Percentiles rank a stretch among this genome's conserved stretches.
Evolutionary conservation across 306 rosid species (phyloP).

Genomic region (Quercus dentata): DNA sequence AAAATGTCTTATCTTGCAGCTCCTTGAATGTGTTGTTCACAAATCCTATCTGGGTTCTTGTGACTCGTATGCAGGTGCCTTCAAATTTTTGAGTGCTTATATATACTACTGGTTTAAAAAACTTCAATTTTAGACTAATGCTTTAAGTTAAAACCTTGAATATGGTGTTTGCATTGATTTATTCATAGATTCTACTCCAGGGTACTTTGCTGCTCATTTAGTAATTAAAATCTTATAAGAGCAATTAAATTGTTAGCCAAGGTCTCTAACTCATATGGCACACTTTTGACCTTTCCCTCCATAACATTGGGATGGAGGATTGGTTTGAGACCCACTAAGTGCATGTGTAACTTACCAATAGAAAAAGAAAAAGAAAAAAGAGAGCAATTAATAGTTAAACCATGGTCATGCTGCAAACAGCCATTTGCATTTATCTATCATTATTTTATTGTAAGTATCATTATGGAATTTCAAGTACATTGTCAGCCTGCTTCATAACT

Average conservation of each 20-base stretch:
- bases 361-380: no score
- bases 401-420: no score
- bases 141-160: background rate
- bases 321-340: no score
- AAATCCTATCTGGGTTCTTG: slow-evolving; percentile 84
- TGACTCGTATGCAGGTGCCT: slow-evolving; percentile 90
- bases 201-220: background rate
- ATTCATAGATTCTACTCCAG: background rate
- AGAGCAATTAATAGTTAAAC: no score
- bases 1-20: slow-evolving; percentile 44
- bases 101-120: background rate
- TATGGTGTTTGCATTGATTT: background rate
- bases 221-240: background rate
- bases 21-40: slow-evolving; percentile 74
- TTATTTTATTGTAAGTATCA: no score
- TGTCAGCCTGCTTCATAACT: no score
- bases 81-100: slow-evolving; percentile 1
- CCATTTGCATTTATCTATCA: no score
- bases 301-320: no score
- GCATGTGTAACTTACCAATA: no score
- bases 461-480: no score
- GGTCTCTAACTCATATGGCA: no score
- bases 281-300: no score
- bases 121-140: background rate
- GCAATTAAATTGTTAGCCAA: background rate